A percentile compares a stretch with the other conserved stretches of the same genome.
Evolutionary conservation across 2,329 filamentous ascomycete genomes (phyloP).

Genomic region (Fusarium torreyae): DNA sequence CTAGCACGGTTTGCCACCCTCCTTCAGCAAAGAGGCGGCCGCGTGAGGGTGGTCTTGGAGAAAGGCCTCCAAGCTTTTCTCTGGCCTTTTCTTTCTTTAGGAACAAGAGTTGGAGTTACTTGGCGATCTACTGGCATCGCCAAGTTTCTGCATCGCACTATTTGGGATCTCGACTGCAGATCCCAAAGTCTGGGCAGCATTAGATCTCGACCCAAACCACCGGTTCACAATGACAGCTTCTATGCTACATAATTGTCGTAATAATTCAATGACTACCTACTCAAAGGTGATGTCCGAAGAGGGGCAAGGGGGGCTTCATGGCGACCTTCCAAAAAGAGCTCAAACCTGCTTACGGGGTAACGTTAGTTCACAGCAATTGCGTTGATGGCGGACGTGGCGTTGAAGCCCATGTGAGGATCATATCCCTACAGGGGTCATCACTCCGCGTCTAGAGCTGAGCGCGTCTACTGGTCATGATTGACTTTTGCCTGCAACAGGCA

Average conservation of each 20-base stretch:
- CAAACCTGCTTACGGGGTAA: slow-evolving; percentile 35
- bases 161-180: slow-evolving; percentile 30
- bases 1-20: slow-evolving; percentile 23
- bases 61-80: slow-evolving; percentile 9
- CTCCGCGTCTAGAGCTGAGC: slow-evolving; percentile 28
- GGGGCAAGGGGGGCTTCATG: slow-evolving; percentile 20
- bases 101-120: slow-evolving; percentile 4
- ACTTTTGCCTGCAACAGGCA: neutral
- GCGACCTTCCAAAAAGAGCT: slow-evolving; percentile 46
- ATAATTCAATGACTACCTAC: slow-evolving; percentile 18
- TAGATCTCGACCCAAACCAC: slow-evolving; percentile 20
- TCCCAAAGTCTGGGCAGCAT: slow-evolving; percentile 42
- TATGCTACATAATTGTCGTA: slow-evolving; percentile 1
- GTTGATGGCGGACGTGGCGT: slow-evolving; percentile 31
- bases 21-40: slow-evolving; percentile 4
- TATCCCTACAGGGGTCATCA: slow-evolving; percentile 19
- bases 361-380: neutral
- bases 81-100: slow-evolving; percentile 2
- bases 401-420: slow-evolving; percentile 10
- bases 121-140: slow-evolving; percentile 40
- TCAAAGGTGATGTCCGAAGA: neutral
- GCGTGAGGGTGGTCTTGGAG: slow-evolving; percentile 14
- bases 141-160: slow-evolving; percentile 29
- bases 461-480: slow-evolving; percentile 16
- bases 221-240: slow-evolving; percentile 28